Conservation (phyloP, 1,284 basidiomycete species). For the Dichomitus squalens region DNA sequence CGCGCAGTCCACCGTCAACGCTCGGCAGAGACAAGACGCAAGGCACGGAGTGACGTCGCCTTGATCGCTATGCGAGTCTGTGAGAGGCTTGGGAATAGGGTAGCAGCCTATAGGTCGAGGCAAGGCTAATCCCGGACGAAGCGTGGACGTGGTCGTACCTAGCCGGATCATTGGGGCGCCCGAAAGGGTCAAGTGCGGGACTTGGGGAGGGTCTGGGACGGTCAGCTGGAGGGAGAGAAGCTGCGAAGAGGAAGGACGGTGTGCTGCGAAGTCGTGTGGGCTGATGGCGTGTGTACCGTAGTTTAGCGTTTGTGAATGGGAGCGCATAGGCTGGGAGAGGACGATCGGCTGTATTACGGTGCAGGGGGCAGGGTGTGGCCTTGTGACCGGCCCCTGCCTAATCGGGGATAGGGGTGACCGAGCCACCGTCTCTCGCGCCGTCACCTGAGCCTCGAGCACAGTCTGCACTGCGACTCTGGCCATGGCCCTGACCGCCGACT, state of each 20-base stretch:
- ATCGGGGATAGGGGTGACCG: conserved; percentile 28
- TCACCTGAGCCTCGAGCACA: conserved; percentile 22
- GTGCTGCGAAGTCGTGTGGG: conserved; percentile 3
- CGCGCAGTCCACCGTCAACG: conserved; percentile 6
- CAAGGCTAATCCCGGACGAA: conserved; percentile 10
- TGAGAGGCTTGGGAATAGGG: neutral
- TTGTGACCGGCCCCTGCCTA: conserved; percentile 26
- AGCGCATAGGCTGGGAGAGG: conserved; percentile 11
- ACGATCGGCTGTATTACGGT: conserved; percentile 20
- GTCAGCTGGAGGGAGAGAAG: conserved; percentile 22
- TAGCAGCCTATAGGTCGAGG: conserved; percentile 17
- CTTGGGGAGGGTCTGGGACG: neutral
- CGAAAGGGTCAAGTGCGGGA: conserved; percentile 13
- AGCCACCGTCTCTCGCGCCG: conserved; percentile 23
- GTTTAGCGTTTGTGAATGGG: conserved; percentile 16
- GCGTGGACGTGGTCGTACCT: neutral
- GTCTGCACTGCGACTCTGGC: conserved; percentile 21
- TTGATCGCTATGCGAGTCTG: conserved; percentile 9
- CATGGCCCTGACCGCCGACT: conserved; percentile 8
- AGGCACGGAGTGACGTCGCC: conserved; percentile 11
- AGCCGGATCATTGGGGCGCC: conserved; percentile 15
- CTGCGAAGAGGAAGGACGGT: conserved; percentile 4
- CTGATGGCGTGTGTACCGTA: conserved; percentile 7
- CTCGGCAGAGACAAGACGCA: neutral
- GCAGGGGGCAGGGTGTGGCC: conserved; percentile 13